Evolutionary conservation across 306 rosid species (phyloP).

Genomic region (Hylodesmum podocarpum): DNA sequence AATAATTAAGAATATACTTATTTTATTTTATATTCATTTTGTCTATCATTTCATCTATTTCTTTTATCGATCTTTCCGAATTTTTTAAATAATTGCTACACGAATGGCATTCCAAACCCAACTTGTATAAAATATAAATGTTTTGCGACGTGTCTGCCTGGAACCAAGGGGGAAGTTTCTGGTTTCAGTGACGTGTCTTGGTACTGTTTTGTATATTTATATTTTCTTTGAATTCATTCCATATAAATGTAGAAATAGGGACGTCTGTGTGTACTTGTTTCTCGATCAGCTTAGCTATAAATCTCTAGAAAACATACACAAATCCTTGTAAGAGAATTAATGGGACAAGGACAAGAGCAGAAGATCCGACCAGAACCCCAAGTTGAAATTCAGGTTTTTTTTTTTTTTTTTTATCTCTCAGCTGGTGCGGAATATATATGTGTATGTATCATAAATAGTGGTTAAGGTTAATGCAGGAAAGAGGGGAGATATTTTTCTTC

Average conservation of each 20-base stretch:
- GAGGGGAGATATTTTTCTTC: constrained; percentile 68
- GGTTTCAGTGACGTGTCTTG: background rate
- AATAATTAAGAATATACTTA: too few relatives aligned
- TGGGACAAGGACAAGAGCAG: constrained; percentile 18
- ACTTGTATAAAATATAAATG: too few relatives aligned
- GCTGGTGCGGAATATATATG: too few relatives aligned
- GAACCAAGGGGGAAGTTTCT: background rate
- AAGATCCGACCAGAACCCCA: constrained; percentile 33
- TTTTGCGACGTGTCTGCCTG: background rate
- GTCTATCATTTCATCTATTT: too few relatives aligned
- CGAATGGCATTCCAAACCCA: too few relatives aligned
- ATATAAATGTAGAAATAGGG: background rate
- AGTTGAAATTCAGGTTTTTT: constrained; percentile 49
- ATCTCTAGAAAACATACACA: background rate
- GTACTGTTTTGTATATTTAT: background rate
- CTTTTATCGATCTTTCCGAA: too few relatives aligned
- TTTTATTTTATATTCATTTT: too few relatives aligned
- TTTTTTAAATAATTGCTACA: too few relatives aligned
- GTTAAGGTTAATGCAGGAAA: constrained; percentile 39
- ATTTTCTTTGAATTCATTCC: background rate
- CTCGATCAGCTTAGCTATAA: too few relatives aligned
- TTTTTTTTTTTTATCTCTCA: background rate
- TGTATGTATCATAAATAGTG: too few relatives aligned
- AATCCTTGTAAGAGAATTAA: background rate
- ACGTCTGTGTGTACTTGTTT: background rate